phyloP scores from a whole-genome alignment of 768 basidiomycete genomes.

The Phaeolepiota aurea region DNA sequence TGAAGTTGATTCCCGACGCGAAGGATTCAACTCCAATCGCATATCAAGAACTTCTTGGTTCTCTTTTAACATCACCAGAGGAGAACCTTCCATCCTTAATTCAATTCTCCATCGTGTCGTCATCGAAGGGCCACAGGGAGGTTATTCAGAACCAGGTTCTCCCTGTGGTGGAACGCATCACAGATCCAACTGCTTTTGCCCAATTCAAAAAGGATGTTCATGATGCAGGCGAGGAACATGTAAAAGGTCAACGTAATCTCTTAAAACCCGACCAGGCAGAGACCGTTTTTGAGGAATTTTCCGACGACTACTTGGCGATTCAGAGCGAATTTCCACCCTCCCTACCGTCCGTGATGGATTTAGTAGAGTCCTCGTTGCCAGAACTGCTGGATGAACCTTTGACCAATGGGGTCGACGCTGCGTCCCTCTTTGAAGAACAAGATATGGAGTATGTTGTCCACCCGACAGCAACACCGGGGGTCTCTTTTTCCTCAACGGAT shows the following conservation, averaged over 20 bases:
- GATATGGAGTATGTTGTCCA: conserved; percentile 13
- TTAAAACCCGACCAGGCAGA: background rate
- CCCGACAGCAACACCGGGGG: background rate
- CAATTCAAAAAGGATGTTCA: conserved; percentile 6
- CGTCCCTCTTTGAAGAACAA: conserved; percentile 26
- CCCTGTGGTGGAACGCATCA: conserved; percentile 13
- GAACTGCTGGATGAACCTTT: conserved; percentile 17
- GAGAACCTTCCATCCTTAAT: conserved; percentile 26
- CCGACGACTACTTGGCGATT: conserved; percentile 19
- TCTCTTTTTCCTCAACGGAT: conserved; percentile 7
- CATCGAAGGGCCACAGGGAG: conserved; percentile 34
- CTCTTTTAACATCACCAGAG: conserved; percentile 16
- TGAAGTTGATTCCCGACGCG: conserved; percentile 28
- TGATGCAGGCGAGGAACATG: background rate
- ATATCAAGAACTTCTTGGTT: background rate
- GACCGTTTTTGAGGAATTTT: conserved; percentile 21
- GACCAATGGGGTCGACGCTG: conserved; percentile 8
- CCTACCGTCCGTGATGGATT: conserved; percentile 13
- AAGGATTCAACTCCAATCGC: background rate
- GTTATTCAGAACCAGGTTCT: conserved; percentile 15
- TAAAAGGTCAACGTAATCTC: too few relatives aligned
- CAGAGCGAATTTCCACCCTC: conserved; percentile 6
- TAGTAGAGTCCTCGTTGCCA: conserved; percentile 21
- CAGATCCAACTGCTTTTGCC: conserved; percentile 5
- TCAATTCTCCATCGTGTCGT: conserved; percentile 33